Conservation (phyloP, 768 basidiomycete genomes). For the Piloderma croceum region DNA sequence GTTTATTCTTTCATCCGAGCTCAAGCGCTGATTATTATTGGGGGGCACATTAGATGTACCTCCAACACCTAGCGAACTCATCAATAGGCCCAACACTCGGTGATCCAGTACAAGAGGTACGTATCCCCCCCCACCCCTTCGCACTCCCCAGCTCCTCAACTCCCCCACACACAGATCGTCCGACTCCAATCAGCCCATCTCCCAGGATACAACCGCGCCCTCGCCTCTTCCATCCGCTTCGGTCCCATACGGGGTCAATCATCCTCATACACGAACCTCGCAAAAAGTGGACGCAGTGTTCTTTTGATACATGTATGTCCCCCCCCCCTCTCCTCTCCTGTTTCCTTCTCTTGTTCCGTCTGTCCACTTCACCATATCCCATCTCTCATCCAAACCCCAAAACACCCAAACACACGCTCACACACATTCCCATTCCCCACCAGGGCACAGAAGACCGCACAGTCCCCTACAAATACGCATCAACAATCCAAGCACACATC, state of each 20-base stretch:
- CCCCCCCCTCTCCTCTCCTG: background rate
- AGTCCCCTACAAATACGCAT: conserved; percentile 27
- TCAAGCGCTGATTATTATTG: background rate
- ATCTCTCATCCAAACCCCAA: too few relatives aligned
- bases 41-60: conserved; percentile 24
- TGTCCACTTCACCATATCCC: too few relatives aligned
- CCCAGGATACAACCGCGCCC: conserved; percentile 65
- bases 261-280: conserved; percentile 46
- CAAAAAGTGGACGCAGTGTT: conserved; percentile 43
- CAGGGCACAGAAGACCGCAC: conserved; percentile 30
- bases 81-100: conserved; percentile 18
- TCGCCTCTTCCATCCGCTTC: conserved; percentile 71
- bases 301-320: conserved; percentile 58
- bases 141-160: background rate
- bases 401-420: too few relatives aligned
- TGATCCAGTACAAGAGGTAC: conserved; percentile 25
- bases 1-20: background rate
- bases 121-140: background rate
- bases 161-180: conserved; percentile 44
- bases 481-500: conserved; percentile 24
- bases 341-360: too few relatives aligned
- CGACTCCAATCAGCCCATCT: conserved; percentile 75
- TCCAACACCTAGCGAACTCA: conserved; percentile 27
- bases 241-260: conserved; percentile 65
- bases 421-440: conserved; percentile 1